These are phyloP conservation scores for Aspergillus bombycis DNA, from an alignment of 2,329 filamentous ascomycete species.

Conservation along the genomic window DNA sequence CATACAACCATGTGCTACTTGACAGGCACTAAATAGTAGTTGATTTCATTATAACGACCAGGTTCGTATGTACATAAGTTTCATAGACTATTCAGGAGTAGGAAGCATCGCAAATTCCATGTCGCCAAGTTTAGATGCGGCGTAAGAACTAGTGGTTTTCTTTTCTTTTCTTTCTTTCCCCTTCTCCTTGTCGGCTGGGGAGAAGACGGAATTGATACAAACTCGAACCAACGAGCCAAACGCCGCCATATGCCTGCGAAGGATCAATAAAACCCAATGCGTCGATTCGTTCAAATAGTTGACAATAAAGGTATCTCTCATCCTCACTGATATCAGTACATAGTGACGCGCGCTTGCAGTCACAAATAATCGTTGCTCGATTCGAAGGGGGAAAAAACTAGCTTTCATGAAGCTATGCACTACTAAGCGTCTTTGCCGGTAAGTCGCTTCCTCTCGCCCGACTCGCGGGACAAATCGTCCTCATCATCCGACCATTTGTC, in stretches of 20 bases:
- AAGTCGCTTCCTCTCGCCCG: conserved; percentile 55
- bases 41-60: not conserved
- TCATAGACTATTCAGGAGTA: not conserved
- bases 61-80: not conserved
- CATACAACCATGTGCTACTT: not conserved
- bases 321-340: conserved; percentile 16
- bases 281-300: conserved; percentile 10
- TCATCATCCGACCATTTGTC: conserved; percentile 78
- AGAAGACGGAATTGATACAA: not conserved
- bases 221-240: conserved; percentile 15
- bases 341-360: not conserved
- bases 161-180: not conserved
- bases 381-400: not conserved
- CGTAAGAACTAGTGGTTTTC: not conserved
- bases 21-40: not conserved
- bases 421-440: conserved; percentile 46
- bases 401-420: not conserved
- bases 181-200: not conserved
- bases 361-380: conserved; percentile 3
- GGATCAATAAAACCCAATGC: conserved; percentile 17
- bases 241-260: conserved; percentile 28
- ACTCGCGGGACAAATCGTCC: conserved; percentile 58
- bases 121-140: not conserved
- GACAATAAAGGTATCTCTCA: conserved; percentile 8
- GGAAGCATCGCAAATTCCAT: not conserved